Conservation (phyloP, 305 asterid species). For the Fraxinus paxiana region DNA sequence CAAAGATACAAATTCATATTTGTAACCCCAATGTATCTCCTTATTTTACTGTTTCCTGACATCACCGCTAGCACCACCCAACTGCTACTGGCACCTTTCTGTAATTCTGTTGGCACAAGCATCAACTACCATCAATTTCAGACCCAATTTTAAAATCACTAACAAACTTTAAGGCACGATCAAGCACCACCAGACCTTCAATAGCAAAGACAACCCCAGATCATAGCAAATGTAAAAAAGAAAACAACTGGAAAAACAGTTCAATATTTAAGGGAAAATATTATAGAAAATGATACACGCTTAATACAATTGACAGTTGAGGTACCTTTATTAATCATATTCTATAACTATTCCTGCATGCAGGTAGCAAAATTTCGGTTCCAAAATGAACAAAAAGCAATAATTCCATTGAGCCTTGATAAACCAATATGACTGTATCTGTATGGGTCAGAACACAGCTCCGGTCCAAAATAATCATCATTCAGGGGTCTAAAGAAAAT, state of each 20-base stretch:
- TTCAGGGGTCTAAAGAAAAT: background rate
- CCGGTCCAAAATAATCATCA: background rate
- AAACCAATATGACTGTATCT: background rate
- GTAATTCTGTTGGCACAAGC: background rate
- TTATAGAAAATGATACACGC: background rate
- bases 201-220: background rate
- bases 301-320: background rate
- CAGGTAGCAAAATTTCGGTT: background rate
- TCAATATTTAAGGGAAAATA: background rate
- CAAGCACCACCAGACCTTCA: background rate
- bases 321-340: background rate
- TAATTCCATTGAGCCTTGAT: background rate
- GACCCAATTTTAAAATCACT: background rate
- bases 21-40: background rate
- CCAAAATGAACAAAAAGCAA: background rate
- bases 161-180: background rate
- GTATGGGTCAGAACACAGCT: background rate
- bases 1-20: slow-evolving; percentile 8
- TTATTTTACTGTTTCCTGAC: background rate
- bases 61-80: background rate
- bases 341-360: background rate
- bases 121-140: background rate
- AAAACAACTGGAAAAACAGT: background rate
- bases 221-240: background rate
- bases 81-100: slow-evolving; percentile 3